Evolutionary conservation across 306 rosid genomes (phyloP), one percentile per base, ranked within the genome.

Genomic region (Pyrus pyrifolia): DNA sequence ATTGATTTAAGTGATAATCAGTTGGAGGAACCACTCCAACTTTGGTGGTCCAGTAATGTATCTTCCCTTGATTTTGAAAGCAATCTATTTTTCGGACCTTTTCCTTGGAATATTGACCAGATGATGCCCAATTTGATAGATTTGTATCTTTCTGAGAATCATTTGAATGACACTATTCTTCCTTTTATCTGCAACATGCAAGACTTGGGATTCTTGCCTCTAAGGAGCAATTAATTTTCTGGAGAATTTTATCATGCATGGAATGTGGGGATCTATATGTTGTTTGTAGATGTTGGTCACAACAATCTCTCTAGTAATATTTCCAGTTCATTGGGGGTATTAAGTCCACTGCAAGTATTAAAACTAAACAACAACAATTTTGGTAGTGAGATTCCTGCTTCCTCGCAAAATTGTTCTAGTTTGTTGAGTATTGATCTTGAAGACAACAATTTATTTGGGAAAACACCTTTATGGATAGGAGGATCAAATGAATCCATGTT

Each of bases 171-270:
- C 15, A 14, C 4, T 5, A 62, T 62, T 25, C 40, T 35, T 11
- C 40, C n/a, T 6, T 12, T 35, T 2, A 5, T 62, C 5, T 25
- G 4, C 38, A 12, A 61, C 66, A 27, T 27, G 40, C 10, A 12
- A 13, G 0, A 61, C 66, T 4, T 61, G 21, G 1, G 0, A 27
- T 0, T 14, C 1, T 19, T 61, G 11, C 29, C 40, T 8, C 2
- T 27, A 2, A 27, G 67, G 10, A 62, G n/a, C 61, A 74, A 74
- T n/a, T 27, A 27, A 5, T 62, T 74, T 1, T 3, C 31, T 3
- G 46, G 69, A 23, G 69, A 42, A 11, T 25, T 68, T 5, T 53
- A 4, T 4, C 1, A 2, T 0, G 19, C 46, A 23, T 68, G 30
- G 22, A 44, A 6, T n/a, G 4, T 11, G 51, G 11, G 1, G 6